Conservation (phyloP, 495 filamentous ascomycete species). For the Penicillium subrubescens region DNA sequence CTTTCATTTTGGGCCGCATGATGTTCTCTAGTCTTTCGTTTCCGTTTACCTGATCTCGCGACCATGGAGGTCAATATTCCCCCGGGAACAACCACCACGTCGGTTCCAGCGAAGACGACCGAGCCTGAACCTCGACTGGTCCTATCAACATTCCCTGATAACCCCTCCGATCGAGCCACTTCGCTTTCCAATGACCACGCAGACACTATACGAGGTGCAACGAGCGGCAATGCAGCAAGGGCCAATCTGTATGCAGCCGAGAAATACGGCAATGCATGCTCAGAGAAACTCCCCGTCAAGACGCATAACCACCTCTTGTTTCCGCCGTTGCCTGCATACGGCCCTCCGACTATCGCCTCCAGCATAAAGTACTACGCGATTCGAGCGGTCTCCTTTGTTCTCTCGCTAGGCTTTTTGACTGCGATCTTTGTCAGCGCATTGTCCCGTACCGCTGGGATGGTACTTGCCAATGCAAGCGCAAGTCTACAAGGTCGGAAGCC, state of each 20-base stretch:
- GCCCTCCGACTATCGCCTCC: conserved; percentile 65
- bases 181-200: not conserved
- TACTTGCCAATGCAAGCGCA: conserved; percentile 47
- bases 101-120: not conserved
- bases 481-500: conserved; percentile 59
- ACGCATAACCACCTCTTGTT: conserved; percentile 72
- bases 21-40: conserved; percentile 6
- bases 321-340: conserved; percentile 83
- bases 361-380: conserved; percentile 66
- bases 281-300: not conserved
- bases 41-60: conserved; percentile 2
- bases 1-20: not conserved
- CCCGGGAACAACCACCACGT: not conserved
- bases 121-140: not conserved
- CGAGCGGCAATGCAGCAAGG: not conserved
- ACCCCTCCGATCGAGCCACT: not conserved
- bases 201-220: not conserved
- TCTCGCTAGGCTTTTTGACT: conserved; percentile 74
- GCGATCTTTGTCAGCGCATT: conserved; percentile 75
- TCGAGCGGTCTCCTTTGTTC: conserved; percentile 64
- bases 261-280: conserved; percentile 3
- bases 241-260: conserved; percentile 3
- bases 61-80: conserved; percentile 25
- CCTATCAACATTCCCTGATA: conserved; percentile 1
- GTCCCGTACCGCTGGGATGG: conserved; percentile 58